Evolutionary conservation across 805 yeast genomes (phyloP).

Genomic region (Saccharomyces kudriavzevii): DNA sequence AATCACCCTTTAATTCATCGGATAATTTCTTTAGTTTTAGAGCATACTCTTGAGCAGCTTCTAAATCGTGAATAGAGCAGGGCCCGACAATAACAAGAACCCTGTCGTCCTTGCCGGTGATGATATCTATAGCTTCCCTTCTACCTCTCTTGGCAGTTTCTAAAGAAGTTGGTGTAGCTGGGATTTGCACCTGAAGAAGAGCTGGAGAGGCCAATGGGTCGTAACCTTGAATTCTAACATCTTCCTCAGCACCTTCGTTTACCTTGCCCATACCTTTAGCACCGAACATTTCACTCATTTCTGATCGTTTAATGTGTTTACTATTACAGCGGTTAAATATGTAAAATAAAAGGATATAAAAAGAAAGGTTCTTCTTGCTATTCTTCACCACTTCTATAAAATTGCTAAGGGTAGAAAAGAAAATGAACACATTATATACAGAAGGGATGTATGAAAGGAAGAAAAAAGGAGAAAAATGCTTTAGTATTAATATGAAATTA

Average conservation of each 20-base stretch:
- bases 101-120: conserved; percentile 73
- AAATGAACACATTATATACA: neutral
- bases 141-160: conserved; percentile 71
- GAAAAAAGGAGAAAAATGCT: neutral
- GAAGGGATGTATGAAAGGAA: neutral
- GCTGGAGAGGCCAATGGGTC: conserved; percentile 94
- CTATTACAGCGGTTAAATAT: neutral
- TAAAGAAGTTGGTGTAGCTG: conserved; percentile 47
- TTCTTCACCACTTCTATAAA: neutral
- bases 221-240: conserved; percentile 77
- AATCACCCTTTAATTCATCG: conserved; percentile 64
- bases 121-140: conserved; percentile 64
- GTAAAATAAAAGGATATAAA: neutral
- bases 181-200: conserved; percentile 75
- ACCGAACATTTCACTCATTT: conserved; percentile 27
- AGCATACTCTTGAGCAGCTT: conserved; percentile 85
- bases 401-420: neutral
- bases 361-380: neutral
- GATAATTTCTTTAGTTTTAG: conserved; percentile 54
- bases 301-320: neutral
- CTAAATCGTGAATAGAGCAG: conserved; percentile 90
- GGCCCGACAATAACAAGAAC: conserved; percentile 88
- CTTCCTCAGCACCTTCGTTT: conserved; percentile 61
- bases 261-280: conserved; percentile 31
- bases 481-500: neutral